Evolutionary conservation across 306 rosid species (phyloP), one percentile per base, ranked within the genome.

Genomic region (Benincasa hispida): DNA sequence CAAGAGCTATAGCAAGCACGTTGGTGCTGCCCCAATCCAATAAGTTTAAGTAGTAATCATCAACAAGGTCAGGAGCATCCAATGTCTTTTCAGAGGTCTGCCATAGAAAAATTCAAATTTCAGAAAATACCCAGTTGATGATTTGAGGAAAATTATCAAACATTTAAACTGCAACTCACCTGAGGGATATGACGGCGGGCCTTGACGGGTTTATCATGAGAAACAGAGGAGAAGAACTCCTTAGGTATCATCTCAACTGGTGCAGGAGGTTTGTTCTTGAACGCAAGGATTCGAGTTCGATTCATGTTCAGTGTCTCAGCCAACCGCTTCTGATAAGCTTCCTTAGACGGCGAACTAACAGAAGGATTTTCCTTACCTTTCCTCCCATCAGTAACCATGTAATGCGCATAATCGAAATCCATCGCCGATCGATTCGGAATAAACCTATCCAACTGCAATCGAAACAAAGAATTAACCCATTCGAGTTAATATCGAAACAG

Each of bases 191-290:
- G 60, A 41, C 96, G 87, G 42, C 83, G 76, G 57, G 88, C 77
- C 74, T 87, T 90, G 22, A 74, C 21, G 1, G 83, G 79, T 65
- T 83, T 91, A 18, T 79, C 79, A 24, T 70, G 86, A 4, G 82
- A 54, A 32, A 72, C 42, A 41, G 87, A 76, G n/a, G 88, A 25
- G 50, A 86, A 79, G 30, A 90, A 78, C 51, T 80, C 77, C n/a
- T 62, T 83, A 2, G 96, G 93, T 53, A 88, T 60, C 41, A 65
- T 77, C 60, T 91, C 91, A 9, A 88, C 86, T 0, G 88, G 80
- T 0, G 82, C 79, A 1, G 97, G 96, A 5, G 95, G 91, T 79
- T 88, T 91, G 85, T 91, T 88, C 92, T 87, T 91, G 90, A 89
- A 88, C n/a, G 97, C 96, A 55, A 92, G 88, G 72, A 89, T 90